Evolutionary conservation across 1,284 basidiomycete species (phyloP).

Genomic region (Tilletia setariae): DNA sequence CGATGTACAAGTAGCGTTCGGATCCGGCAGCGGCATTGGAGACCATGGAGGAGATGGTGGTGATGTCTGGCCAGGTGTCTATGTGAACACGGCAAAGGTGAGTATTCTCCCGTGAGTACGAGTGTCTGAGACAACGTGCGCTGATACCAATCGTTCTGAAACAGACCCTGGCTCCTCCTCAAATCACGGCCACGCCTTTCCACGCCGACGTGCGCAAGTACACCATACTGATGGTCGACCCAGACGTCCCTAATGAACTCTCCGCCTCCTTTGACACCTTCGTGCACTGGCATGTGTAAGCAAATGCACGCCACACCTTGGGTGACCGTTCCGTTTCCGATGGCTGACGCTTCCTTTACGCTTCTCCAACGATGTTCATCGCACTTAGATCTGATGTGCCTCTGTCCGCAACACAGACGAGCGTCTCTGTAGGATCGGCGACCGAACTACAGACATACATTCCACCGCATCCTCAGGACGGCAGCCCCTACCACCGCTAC

Average conservation of each 20-base stretch:
- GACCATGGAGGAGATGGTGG: slow-evolving; percentile 57
- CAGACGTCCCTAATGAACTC: slow-evolving; percentile 76
- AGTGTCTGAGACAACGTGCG: background rate
- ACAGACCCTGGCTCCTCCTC: slow-evolving; percentile 66
- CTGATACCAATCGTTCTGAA: background rate
- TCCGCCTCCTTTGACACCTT: slow-evolving; percentile 68
- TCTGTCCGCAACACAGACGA: slow-evolving; percentile 64
- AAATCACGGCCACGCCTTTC: slow-evolving; percentile 70
- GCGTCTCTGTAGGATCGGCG: slow-evolving; percentile 41
- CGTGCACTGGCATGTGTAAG: slow-evolving; percentile 73
- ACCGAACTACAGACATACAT: slow-evolving; percentile 68
- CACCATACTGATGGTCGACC: slow-evolving; percentile 82
- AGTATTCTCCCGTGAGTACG: background rate
- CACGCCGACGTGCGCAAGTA: slow-evolving; percentile 77
- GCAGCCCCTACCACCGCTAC: slow-evolving; percentile 82
- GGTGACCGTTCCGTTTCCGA: background rate
- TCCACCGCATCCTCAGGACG: slow-evolving; percentile 80
- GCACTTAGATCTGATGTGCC: slow-evolving; percentile 56
- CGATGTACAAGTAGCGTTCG: slow-evolving; percentile 68
- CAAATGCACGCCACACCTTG: background rate
- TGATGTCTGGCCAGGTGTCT: slow-evolving; percentile 68
- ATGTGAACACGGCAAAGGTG: slow-evolving; percentile 14
- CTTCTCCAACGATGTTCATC: too few relatives aligned
- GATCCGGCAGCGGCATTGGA: slow-evolving; percentile 53
- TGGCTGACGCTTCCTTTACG: too few relatives aligned